phyloP scores from a whole-genome alignment of 148 eudicot genomes.

The Polygonum maritimum region DNA sequence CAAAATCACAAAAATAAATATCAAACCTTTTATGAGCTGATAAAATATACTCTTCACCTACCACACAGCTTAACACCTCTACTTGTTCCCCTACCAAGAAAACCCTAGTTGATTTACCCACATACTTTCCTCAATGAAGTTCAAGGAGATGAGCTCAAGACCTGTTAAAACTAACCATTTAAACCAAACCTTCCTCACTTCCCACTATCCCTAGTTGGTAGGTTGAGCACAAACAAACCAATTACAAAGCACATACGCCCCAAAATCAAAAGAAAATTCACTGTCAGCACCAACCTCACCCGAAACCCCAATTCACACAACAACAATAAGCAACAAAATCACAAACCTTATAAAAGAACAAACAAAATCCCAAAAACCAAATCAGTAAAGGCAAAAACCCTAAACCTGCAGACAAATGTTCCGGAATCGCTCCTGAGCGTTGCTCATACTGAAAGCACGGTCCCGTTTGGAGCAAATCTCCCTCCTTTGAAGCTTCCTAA shows the following conservation, averaged over 20 bases:
- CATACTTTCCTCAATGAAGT: neutral
- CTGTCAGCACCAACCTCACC: neutral
- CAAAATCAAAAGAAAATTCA: neutral
- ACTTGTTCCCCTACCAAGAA: neutral
- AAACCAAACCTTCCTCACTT: neutral
- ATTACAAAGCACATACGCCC: neutral
- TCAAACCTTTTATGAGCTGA: neutral
- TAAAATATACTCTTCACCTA: neutral
- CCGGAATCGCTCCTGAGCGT: conserved; percentile 90
- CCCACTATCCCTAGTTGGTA: neutral
- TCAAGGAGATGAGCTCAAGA: neutral
- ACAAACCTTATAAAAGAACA: too few relatives aligned
- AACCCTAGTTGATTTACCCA: neutral
- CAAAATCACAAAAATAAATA: neutral
- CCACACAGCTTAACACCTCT: neutral
- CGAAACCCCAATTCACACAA: neutral
- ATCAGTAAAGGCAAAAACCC: neutral
- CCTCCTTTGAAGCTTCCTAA: conserved; percentile 80
- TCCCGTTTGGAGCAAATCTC: conserved; percentile 84
- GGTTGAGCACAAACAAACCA: neutral
- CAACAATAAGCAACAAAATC: neutral
- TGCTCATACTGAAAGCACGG: conserved; percentile 77
- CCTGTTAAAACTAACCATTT: conserved; percentile 1
- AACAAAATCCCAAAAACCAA: neutral
- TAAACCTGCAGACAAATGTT: conserved; percentile 80